Evolutionary conservation across 225 moss, liverwort and hornwort species (phyloP).

Genomic region (Physcomitrellopsis africana): DNA sequence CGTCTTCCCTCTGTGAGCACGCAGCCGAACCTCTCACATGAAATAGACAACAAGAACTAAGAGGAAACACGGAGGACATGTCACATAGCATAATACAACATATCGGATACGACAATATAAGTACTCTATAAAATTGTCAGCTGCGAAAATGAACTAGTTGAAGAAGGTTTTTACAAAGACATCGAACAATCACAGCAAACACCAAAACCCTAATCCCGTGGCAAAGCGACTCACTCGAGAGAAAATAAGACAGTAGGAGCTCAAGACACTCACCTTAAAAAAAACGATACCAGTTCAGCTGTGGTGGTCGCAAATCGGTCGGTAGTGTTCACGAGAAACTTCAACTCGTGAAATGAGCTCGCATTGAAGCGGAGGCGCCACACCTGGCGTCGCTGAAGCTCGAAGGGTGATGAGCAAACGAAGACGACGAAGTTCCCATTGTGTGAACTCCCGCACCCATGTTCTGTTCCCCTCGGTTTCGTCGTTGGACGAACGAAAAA

Average conservation of each 20-base stretch:
- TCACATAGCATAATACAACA: neutral
- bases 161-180: neutral
- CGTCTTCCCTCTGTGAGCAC: neutral
- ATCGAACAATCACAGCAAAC: constrained; percentile 4
- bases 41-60: neutral
- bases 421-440: constrained; percentile 20
- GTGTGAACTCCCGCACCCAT: constrained; percentile 5
- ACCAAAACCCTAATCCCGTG: constrained; percentile 25
- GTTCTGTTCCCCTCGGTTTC: neutral
- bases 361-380: neutral
- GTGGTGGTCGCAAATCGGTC: neutral
- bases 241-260: neutral
- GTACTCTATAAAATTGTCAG: no score
- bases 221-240: neutral
- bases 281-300: neutral
- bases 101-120: no score
- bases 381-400: neutral
- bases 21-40: neutral
- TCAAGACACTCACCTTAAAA: constrained; percentile 11
- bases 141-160: no score
- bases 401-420: neutral
- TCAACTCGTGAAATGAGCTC: neutral
- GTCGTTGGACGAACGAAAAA: no score
- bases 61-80: neutral
- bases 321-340: neutral